These are phyloP conservation scores for Rhododendron williamsianum DNA, from an alignment of 148 eudicot genomes.

Conservation along the genomic window DNA sequence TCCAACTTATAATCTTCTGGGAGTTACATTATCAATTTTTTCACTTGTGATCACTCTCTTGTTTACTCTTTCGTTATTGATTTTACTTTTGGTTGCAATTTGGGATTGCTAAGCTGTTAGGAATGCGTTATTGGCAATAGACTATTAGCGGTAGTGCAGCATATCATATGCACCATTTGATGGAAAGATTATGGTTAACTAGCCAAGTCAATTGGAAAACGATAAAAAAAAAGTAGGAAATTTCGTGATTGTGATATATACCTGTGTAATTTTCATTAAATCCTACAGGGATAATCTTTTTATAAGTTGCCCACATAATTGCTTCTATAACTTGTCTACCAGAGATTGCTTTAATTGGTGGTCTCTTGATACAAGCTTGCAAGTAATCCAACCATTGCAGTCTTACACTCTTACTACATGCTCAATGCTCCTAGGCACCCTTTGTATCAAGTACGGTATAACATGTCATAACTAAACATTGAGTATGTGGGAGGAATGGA, in stretches of 20 bases:
- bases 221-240: background rate
- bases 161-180: background rate
- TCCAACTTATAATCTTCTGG: background rate
- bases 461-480: background rate
- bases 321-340: background rate
- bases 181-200: background rate
- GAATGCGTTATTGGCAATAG: background rate
- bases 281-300: background rate
- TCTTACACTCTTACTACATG: background rate
- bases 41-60: background rate
- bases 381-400: background rate
- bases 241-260: background rate
- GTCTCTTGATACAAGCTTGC: background rate
- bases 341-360: background rate
- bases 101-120: background rate
- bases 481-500: background rate
- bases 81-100: background rate
- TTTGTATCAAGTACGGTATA: background rate
- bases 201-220: background rate
- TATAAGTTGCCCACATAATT: background rate
- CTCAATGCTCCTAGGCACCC: background rate
- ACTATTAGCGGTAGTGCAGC: background rate
- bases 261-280: background rate
- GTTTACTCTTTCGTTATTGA: background rate
- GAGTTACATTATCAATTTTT: background rate